Evolutionary conservation across 2,329 filamentous ascomycete genomes (phyloP).

Genomic region (Chrysoporthe puriensis): DNA sequence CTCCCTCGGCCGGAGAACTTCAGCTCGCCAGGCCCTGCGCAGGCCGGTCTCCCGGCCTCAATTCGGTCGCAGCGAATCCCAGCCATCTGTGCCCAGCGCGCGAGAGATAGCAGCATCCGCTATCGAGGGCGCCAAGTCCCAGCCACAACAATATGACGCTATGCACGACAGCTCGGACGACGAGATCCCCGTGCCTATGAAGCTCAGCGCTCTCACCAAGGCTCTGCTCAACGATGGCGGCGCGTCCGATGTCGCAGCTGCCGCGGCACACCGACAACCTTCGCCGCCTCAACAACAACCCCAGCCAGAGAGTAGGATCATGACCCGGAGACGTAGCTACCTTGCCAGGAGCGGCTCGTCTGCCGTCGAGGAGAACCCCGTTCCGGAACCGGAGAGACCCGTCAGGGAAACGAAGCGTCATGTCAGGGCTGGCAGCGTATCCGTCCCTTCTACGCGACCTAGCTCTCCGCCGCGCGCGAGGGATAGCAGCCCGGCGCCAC

Average conservation of each 20-base stretch:
- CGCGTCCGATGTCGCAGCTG: constrained; percentile 49
- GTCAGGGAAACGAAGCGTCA: constrained; percentile 43
- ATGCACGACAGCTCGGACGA: constrained; percentile 91
- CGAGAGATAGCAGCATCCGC: constrained; percentile 27
- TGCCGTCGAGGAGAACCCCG: constrained; percentile 42
- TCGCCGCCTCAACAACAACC: constrained; percentile 4
- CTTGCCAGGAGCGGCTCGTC: constrained; percentile 50
- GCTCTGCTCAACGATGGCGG: constrained; percentile 73
- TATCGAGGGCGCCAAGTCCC: constrained; percentile 36
- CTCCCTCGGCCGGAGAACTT: constrained; percentile 54
- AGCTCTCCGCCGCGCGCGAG: constrained; percentile 51
- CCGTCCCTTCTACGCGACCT: constrained; percentile 45
- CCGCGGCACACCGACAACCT: constrained; percentile 30
- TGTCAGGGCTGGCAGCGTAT: constrained; percentile 52
- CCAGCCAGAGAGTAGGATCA: constrained; percentile 47
- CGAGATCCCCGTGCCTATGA: constrained; percentile 88
- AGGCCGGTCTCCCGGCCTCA: constrained; percentile 52
- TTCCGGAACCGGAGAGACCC: constrained; percentile 28
- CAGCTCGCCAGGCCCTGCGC: constrained; percentile 58
- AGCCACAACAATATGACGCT: constrained; percentile 51
- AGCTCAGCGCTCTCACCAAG: constrained; percentile 90
- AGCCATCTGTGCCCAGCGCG: constrained; percentile 38
- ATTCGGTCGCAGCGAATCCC: constrained; percentile 51
- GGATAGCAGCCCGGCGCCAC: constrained; percentile 54
- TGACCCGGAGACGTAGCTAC: constrained; percentile 55